Base-by-base conservation (phyloP, 768 basidiomycete genomes). In the Pholiota microspora region DNA sequence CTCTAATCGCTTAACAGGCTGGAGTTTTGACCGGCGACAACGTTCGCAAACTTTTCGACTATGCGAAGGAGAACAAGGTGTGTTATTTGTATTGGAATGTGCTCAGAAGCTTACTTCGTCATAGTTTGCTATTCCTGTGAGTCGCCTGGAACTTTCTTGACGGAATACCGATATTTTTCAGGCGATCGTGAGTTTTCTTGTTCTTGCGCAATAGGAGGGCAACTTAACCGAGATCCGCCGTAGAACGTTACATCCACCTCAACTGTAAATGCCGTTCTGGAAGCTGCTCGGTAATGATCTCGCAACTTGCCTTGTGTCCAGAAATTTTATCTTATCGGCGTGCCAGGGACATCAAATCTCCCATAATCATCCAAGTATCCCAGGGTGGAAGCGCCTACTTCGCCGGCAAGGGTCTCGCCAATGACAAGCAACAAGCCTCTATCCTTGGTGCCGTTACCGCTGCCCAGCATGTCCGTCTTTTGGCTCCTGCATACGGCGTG, bases 191-290 rank as follows among this genome's bases (percentile, higher is more conserved):
- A 75, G 87, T 83, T n/a, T 10, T 44, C n/a, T 44, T 32, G 15
- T 34, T 46, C 36, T 23, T 55, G 38, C 18, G 58, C 38, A 44
- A 49, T 51, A 42, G 55, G 53, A 50, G 46, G 45, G 42, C 25
- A 13, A n/a, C 21, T 23, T 42, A 52, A 51, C 40, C 31, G 23
- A 29, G 27, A 44, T 46, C 18, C 16, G 25, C 45, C 52, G 23
- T 63, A 97, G 94, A 99, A 99, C 67, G 88, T 93, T 44, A 98
- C 97, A 42, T 98, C 96, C 15, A 95, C 96, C 9, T 99, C 96
- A 27, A 88, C 86, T 34, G 94, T 87, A 50, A 96, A 98, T 70
- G 93, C 95, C 53, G 89, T 86, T 55, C 86, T 99, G 59, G 96
- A 99, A 75, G 96, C 94, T 54, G 96, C 96, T 48, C 86, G 94